These are phyloP conservation scores for Kregervanrija fluxuum DNA, from an alignment of 805 yeast genomes.

Conservation along the genomic window DNA sequence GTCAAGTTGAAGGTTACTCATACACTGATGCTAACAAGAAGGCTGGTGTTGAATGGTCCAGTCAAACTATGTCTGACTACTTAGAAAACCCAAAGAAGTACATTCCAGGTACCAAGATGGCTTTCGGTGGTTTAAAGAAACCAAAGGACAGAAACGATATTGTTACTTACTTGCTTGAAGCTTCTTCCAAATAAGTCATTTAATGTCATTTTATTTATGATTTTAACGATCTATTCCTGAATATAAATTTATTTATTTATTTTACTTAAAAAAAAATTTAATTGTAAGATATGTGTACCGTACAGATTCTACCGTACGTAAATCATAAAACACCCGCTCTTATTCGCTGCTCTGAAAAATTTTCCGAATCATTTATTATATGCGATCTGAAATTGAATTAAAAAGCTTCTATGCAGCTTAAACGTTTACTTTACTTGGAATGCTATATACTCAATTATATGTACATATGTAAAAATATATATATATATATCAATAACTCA, in stretches of 20 bases:
- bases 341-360: too few species aligned
- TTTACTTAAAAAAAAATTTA: too few species aligned
- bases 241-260: neutral
- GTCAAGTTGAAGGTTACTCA: conserved; percentile 87
- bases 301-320: too few species aligned
- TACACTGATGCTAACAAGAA: conserved; percentile 98
- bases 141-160: conserved; percentile 97
- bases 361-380: too few species aligned
- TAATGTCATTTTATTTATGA: neutral
- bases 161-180: conserved; percentile 69
- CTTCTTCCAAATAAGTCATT: conserved; percentile 37
- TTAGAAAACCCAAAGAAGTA: conserved; percentile 99
- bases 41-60: conserved; percentile 85
- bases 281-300: too few species aligned
- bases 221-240: neutral
- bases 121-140: conserved; percentile 99
- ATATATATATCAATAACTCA: too few species aligned
- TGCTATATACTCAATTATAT: too few species aligned
- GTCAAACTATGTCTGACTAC: conserved; percentile 88
- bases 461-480: too few species aligned
- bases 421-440: neutral
- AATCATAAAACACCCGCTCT: too few species aligned
- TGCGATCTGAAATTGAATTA: too few species aligned
- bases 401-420: too few species aligned
- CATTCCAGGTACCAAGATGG: conserved; percentile 99